phyloP scores from a whole-genome alignment of 176 grass and related monocot species.

The Eleusine indica region DNA sequence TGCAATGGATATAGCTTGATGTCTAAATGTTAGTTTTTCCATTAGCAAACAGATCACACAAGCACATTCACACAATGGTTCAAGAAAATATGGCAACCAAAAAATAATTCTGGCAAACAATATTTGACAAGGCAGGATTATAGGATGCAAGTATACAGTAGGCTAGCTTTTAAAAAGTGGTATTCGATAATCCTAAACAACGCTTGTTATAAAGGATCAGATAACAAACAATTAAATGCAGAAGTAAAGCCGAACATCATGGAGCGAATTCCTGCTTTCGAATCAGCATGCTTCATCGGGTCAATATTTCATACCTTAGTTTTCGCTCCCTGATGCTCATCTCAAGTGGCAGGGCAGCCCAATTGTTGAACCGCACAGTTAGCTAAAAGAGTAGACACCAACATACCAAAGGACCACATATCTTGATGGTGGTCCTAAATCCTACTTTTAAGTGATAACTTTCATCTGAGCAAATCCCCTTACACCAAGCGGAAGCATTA shows the following conservation, averaged over 20 bases:
- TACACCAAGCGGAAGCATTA: conserved; percentile 27
- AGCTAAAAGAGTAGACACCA: conserved; percentile 23
- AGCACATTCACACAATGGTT: neutral
- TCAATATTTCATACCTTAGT: conserved; percentile 49
- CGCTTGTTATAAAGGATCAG: conserved; percentile 35
- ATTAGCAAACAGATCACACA: neutral
- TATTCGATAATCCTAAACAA: conserved; percentile 25
- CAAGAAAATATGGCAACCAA: conserved; percentile 22
- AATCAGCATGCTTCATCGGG: conserved; percentile 21
- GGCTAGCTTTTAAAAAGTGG: conserved; percentile 30
- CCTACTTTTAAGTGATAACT: conserved; percentile 28
- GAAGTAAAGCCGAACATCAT: conserved; percentile 50
- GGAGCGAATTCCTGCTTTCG: conserved; percentile 41
- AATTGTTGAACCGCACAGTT: conserved; percentile 31
- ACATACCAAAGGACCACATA: conserved; percentile 39
- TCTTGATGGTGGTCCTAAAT: conserved; percentile 44
- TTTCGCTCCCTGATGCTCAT: conserved; percentile 39
- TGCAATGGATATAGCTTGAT: neutral
- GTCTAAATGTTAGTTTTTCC: conserved; percentile 15
- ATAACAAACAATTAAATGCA: conserved; percentile 16
- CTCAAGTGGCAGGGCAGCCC: conserved; percentile 33
- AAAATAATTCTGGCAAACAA: conserved; percentile 13
- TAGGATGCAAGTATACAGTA: conserved; percentile 16
- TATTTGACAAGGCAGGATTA: neutral
- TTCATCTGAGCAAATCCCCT: conserved; percentile 38